These are phyloP conservation scores for Penicillium sp. DNA, from an alignment of 2,329 filamentous ascomycete genomes.

Conservation along the genomic window DNA sequence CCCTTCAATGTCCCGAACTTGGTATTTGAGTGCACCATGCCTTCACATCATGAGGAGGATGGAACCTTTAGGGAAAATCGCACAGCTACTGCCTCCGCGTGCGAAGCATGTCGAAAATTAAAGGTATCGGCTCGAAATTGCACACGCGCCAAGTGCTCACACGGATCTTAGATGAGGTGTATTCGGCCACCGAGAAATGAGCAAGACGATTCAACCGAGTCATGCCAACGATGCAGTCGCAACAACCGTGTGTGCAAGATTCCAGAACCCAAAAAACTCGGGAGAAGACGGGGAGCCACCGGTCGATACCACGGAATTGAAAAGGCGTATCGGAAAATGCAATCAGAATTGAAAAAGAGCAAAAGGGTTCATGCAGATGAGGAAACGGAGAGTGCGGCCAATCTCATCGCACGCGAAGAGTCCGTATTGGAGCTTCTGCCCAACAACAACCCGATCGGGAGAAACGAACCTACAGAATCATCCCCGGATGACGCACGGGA, in stretches of 20 bases:
- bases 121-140: conserved; percentile 10
- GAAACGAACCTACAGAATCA: neutral
- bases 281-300: conserved; percentile 27
- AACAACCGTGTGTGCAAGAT: conserved; percentile 26
- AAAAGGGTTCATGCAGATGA: neutral
- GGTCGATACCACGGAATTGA: conserved; percentile 33
- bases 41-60: neutral
- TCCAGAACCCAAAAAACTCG: conserved; percentile 26
- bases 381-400: neutral
- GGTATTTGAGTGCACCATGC: neutral
- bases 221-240: conserved; percentile 30
- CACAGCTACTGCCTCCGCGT: conserved; percentile 12
- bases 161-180: conserved; percentile 28
- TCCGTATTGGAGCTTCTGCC: neutral
- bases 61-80: neutral
- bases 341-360: conserved; percentile 26
- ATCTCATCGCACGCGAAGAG: neutral
- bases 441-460: neutral
- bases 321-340: conserved; percentile 31
- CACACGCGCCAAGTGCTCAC: neutral
- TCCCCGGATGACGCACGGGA: neutral
- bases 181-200: conserved; percentile 11
- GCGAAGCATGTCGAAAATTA: conserved; percentile 28
- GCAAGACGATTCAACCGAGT: neutral
- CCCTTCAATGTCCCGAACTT: neutral